Evolutionary conservation across 2,329 filamentous ascomycete species (phyloP), one percentile per base, ranked within the genome.

Genomic region (Exophiala xenobiotica): DNA sequence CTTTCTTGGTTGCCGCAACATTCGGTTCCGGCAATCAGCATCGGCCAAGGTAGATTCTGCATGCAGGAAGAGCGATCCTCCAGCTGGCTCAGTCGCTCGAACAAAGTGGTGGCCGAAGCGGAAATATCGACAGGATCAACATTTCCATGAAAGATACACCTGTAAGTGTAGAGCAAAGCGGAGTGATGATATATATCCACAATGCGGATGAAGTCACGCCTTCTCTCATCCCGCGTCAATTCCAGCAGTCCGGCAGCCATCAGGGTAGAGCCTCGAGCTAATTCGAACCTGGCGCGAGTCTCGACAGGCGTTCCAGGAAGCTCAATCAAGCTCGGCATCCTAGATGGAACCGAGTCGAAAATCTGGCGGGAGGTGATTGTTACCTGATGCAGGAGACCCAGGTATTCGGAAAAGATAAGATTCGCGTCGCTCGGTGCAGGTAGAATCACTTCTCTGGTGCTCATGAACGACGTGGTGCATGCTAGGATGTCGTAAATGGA

Each of bases 131-230:
- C 3, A 20, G 39, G 26, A 26, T 51, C 45, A 7, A 54, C 51
- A 4, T 46, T 35, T 3, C 41, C 42, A 16, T 18, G 22, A 1
- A 57, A 52, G 8, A 65, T 51, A 3, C 58, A 57, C 16, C 60
- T 56, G 26, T 64, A 56, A 22, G 54, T 59, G 43, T 65, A 65
- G 7, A 65, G 62, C 24, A 63, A 38, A 11, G 48, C 58, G 8
- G 64, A 59, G 46, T 65, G 56, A 49, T 65, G 62, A 33, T 64
- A 65, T 37, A 65, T 61, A 40, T 57, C 58, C 4, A 62, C 56
- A 12, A 65, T 56, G 18, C 61, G 59, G 16, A 60, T 51, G 23
- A 64, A 65, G 31, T 62, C 61, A n/a, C 49, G 39, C 18, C 49
- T 55, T 3, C 51, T 58, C 22, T 54, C 47, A 12, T 51, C 51